Evolutionary conservation across 129 eudicot species (phyloP).

Genomic region (Chrysanthemum makinoi): DNA sequence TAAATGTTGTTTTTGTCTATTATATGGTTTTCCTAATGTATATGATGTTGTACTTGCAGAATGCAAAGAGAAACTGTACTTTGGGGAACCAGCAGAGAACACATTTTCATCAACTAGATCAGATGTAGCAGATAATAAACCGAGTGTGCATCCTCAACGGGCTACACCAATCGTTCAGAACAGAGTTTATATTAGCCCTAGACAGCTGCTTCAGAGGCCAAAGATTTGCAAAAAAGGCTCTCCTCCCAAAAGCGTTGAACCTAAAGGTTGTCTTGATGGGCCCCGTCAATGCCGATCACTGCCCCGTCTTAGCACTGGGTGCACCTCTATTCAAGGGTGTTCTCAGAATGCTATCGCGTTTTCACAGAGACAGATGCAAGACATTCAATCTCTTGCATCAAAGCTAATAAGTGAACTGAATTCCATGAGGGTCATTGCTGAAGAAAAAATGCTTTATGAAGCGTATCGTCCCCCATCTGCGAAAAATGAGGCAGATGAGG

Average conservation of each 20-base stretch:
- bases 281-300: slow-evolving; percentile 53
- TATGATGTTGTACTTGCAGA: slow-evolving; percentile 36
- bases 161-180: slow-evolving; percentile 12
- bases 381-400: slow-evolving; percentile 67
- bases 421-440: slow-evolving; percentile 69
- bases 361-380: slow-evolving; percentile 89
- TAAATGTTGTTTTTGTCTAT: neutral
- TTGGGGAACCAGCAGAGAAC: slow-evolving; percentile 37
- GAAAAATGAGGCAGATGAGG: slow-evolving; percentile 86
- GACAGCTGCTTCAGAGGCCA: slow-evolving; percentile 38
- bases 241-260: slow-evolving; percentile 34
- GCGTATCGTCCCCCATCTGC: slow-evolving; percentile 44
- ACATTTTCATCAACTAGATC: slow-evolving; percentile 36
- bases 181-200: slow-evolving; percentile 35
- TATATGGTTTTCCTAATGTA: neutral
- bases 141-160: slow-evolving; percentile 16
- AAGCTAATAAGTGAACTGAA: slow-evolving; percentile 76
- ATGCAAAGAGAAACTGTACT: slow-evolving; percentile 54
- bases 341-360: slow-evolving; percentile 78
- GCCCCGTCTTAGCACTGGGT: slow-evolving; percentile 57
- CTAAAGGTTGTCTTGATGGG: slow-evolving; percentile 46
- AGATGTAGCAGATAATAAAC: slow-evolving; percentile 16
- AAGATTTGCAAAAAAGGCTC: slow-evolving; percentile 32
- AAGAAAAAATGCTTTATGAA: slow-evolving; percentile 59
- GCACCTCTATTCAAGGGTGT: slow-evolving; percentile 64